Percentiles rank a stretch among this genome's conserved stretches.
Evolutionary conservation across 1,284 basidiomycete genomes (phyloP).

Genomic region (Cutaneotrichosporon cyanovorans): DNA sequence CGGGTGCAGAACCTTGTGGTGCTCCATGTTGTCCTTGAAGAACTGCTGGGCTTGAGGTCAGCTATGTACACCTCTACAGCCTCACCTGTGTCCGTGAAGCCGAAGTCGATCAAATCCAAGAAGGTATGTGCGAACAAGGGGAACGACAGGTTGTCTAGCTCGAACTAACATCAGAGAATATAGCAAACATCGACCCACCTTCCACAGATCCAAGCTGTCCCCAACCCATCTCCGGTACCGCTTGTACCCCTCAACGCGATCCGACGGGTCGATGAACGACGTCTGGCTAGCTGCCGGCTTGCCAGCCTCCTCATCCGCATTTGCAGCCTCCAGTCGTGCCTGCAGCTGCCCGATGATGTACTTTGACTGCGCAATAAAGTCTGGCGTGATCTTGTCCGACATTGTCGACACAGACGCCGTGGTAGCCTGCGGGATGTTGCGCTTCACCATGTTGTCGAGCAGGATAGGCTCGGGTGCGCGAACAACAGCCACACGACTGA

Average conservation of each 20-base stretch:
- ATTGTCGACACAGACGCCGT: conserved; percentile 39
- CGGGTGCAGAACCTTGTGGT: conserved; percentile 63
- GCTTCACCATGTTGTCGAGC: conserved; percentile 38
- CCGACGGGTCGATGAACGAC: conserved; percentile 67
- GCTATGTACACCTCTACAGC: conserved; percentile 47
- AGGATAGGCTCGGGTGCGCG: conserved; percentile 34
- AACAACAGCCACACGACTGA: conserved; percentile 35
- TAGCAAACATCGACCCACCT: conserved; percentile 58
- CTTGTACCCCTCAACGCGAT: conserved; percentile 61
- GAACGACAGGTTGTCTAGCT: conserved; percentile 83
- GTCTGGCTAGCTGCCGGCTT: conserved; percentile 48
- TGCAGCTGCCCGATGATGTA: conserved; percentile 41
- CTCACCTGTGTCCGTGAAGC: conserved; percentile 68
- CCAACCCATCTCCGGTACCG: conserved; percentile 63
- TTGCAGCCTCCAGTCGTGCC: conserved; percentile 55
- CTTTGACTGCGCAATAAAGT: conserved; percentile 44
- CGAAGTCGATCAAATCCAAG: conserved; percentile 83
- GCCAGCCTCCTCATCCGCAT: conserved; percentile 68
- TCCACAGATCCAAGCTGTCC: conserved; percentile 73
- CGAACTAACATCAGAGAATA: conserved; percentile 58
- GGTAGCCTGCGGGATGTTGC: conserved; percentile 51
- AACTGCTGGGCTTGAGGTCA: conserved; percentile 58
- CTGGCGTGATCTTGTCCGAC: conserved; percentile 38
- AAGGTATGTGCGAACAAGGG: conserved; percentile 98
- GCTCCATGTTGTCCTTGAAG: conserved; percentile 62